Conservation (phyloP, 2,329 filamentous ascomycete species). For the Cladosporium austrohemisphaericum region DNA sequence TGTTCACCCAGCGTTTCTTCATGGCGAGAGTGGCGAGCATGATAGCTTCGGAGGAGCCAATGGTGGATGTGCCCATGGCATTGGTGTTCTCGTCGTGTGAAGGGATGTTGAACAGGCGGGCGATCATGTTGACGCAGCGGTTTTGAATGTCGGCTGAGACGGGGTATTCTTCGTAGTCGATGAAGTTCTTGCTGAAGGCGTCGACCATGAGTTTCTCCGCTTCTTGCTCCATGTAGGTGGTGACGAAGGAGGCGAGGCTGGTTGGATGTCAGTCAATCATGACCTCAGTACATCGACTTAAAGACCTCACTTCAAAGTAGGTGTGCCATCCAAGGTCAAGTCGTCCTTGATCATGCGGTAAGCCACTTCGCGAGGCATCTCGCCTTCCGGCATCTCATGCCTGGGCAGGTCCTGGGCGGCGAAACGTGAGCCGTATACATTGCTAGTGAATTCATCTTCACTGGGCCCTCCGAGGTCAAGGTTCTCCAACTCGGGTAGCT, state of each 20-base stretch:
- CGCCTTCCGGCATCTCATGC: slow-evolving; percentile 79
- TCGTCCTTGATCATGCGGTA: slow-evolving; percentile 97
- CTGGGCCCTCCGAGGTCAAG: slow-evolving; percentile 44
- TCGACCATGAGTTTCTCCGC: slow-evolving; percentile 94
- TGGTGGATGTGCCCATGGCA: slow-evolving; percentile 80
- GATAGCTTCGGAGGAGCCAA: slow-evolving; percentile 86
- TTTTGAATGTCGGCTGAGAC: slow-evolving; percentile 64
- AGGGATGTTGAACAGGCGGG: slow-evolving; percentile 80
- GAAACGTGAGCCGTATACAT: slow-evolving; percentile 84
- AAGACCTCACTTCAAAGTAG: slow-evolving; percentile 68
- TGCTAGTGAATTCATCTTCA: slow-evolving; percentile 63
- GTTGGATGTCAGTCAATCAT: slow-evolving; percentile 2
- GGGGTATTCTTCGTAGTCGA: slow-evolving; percentile 50
- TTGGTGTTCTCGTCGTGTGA: slow-evolving; percentile 51
- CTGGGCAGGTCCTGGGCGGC: slow-evolving; percentile 75
- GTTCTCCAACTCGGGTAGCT: slow-evolving; percentile 45
- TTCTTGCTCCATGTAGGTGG: slow-evolving; percentile 97
- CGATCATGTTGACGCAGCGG: slow-evolving; percentile 73
- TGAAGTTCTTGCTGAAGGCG: slow-evolving; percentile 88
- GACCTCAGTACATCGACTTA: neutral
- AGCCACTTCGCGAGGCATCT: slow-evolving; percentile 91
- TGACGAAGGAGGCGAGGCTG: slow-evolving; percentile 83
- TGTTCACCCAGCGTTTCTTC: slow-evolving; percentile 93
- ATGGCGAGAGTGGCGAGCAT: slow-evolving; percentile 82
- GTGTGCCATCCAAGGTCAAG: slow-evolving; percentile 84